Base-by-base conservation (phyloP, 495 filamentous ascomycete species). In the Viridothelium virens region DNA sequence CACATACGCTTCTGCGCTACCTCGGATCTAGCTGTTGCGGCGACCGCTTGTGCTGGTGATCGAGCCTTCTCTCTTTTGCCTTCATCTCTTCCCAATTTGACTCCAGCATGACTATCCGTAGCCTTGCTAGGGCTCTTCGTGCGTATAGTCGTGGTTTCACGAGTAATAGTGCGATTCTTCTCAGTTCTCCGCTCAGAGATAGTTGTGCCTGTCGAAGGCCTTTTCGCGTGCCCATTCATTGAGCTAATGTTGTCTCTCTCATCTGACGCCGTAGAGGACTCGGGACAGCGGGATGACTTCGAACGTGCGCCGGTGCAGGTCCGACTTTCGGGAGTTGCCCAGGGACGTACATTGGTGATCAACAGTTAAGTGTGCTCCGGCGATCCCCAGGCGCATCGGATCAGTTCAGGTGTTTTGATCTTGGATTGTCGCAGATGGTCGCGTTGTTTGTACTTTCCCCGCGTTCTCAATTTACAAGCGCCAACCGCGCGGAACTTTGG, bases 151-250 rank as follows among this genome's bases (percentile, higher is more conserved):
- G 53, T 65, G 1, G 64, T 69, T 56, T 74, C 72, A 38, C 67
- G 37, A 38, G 71, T 70, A 16, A 66, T 47, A 2, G 69, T 67
- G 37, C 71, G 66, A 34, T 63, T 71, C 56, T 65, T 69, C 59
- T 74, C 72, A 1, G 66, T 70, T 2, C 72, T 66, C 33, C 68
- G 38, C 59, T 74, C 70, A 6, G 65, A 65, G 10, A 48, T 62
- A 2, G 66, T 56, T 9, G 62, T 63, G n/a, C 53, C 46, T 10
- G 56, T 64, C 5, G 70, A 68, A 9, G 63, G 61, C 48, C 62
- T 72, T 47, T 69, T 65, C 53, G 70, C 41, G 65, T 76, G 67
- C 31, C 63, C 41, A 12, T 53, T 62, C 33, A 66, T 72, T 14
- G 71, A 64, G 44, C 53, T 46, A 41, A 67, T 53, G 7, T 66